These are phyloP conservation scores for Puccinellia tenuiflora DNA, from an alignment of 176 grass and related monocot species.

Conservation along the genomic window DNA sequence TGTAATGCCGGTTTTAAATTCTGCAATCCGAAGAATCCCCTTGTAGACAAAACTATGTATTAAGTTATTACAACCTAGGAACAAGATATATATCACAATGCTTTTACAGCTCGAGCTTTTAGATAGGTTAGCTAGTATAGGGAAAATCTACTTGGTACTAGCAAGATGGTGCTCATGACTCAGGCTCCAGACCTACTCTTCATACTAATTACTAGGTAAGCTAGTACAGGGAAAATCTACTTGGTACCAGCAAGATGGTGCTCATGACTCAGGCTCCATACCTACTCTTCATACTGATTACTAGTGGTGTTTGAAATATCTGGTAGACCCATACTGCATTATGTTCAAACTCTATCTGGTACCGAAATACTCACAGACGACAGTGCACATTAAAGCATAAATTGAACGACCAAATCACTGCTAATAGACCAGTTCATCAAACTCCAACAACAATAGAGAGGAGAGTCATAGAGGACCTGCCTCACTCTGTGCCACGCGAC, in stretches of 20 bases:
- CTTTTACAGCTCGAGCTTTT: constrained; percentile 5
- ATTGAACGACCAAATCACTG: not conserved
- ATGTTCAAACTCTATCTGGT: not conserved
- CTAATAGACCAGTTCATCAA: not conserved
- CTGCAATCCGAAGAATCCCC: not conserved
- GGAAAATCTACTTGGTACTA: not conserved
- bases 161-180: not conserved
- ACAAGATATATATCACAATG: not conserved
- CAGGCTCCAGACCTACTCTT: not conserved
- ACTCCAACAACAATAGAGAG: constrained; percentile 27
- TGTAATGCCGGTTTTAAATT: not conserved
- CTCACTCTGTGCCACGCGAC: constrained; percentile 85
- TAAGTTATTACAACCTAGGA: not conserved
- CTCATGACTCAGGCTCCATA: not conserved
- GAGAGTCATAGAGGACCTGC: constrained; percentile 76
- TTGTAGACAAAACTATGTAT: not conserved
- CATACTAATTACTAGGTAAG: not conserved
- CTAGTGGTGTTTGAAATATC: not conserved
- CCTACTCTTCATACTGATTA: not conserved
- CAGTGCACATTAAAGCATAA: not conserved
- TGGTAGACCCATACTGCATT: not conserved
- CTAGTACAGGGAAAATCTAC: not conserved
- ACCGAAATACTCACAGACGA: not conserved
- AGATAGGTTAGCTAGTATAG: not conserved
- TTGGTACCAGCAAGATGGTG: not conserved